Percentiles rank a stretch among this genome's conserved stretches.
These are phyloP conservation scores for Podaxis sp. DNA, from an alignment of 768 basidiomycete genomes.

Conservation along the genomic window DNA sequence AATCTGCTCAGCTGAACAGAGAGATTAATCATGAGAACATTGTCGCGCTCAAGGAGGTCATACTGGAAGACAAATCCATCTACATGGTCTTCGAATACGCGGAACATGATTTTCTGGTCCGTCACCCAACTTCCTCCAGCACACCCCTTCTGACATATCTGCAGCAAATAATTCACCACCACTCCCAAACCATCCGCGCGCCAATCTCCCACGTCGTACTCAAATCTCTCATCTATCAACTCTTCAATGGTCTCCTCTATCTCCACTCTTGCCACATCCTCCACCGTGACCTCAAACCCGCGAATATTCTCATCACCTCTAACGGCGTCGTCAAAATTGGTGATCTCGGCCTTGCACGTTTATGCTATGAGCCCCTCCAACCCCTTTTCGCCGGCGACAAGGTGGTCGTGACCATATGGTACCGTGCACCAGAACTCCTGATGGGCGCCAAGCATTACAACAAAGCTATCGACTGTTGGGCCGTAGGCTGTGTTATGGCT, in stretches of 20 bases:
- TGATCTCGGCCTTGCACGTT: slow-evolving; percentile 92
- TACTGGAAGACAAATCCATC: slow-evolving; percentile 96
- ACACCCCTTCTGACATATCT: background rate
- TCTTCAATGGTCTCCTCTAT: slow-evolving; percentile 91
- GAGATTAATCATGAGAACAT: slow-evolving; percentile 92
- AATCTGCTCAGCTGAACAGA: slow-evolving; percentile 67
- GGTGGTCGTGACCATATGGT: slow-evolving; percentile 99
- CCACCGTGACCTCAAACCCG: slow-evolving; percentile 97
- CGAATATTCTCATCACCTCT: slow-evolving; percentile 95
- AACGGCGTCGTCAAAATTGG: slow-evolving; percentile 93
- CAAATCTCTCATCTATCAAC: slow-evolving; percentile 92
- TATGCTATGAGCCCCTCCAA: slow-evolving; percentile 90
- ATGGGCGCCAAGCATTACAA: slow-evolving; percentile 98
- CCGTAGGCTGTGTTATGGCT: slow-evolving; percentile 96
- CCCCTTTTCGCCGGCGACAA: slow-evolving; percentile 93
- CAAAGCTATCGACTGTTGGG: slow-evolving; percentile 96
- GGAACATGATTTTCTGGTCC: slow-evolving; percentile 94
- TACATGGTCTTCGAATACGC: slow-evolving; percentile 99
- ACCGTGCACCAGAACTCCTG: slow-evolving; percentile 93
- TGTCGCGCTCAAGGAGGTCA: slow-evolving; percentile 89
- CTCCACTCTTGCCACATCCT: slow-evolving; percentile 94
- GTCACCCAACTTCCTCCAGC: slow-evolving; percentile 26
- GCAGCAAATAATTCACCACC: slow-evolving; percentile 98
- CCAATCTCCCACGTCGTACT: slow-evolving; percentile 77
- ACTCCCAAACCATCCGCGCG: slow-evolving; percentile 84